Conservation (phyloP, 345 rosid species). For the Rhodamnia argentea region DNA sequence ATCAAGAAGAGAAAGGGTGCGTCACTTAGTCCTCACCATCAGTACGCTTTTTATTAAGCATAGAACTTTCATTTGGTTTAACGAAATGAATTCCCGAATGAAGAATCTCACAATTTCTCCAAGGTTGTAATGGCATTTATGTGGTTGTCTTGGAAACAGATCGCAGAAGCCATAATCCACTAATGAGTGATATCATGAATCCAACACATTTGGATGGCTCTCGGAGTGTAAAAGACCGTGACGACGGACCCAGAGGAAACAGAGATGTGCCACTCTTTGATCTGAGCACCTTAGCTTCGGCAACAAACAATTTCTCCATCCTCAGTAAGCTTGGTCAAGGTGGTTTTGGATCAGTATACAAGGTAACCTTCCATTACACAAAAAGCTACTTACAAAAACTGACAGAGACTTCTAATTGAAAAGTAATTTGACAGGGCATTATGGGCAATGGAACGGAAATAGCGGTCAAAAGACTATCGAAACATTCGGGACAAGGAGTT, state of each 20-base stretch:
- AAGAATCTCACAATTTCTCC: not conserved
- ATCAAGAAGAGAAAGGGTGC: not conserved
- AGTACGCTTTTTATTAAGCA: not conserved
- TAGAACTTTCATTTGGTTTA: not conserved
- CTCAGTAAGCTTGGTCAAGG: slow-evolving; percentile 21
- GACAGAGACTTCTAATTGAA: not conserved
- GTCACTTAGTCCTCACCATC: not conserved
- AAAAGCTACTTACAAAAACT: not conserved
- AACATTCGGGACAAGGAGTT: slow-evolving; percentile 28
- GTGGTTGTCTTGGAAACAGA: not conserved
- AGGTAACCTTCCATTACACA: slow-evolving; percentile 9
- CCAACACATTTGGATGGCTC: not conserved
- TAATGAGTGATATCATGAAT: not conserved
- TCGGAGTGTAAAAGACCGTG: not conserved
- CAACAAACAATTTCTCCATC: slow-evolving; percentile 20
- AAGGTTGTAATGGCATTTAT: not conserved
- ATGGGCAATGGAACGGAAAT: slow-evolving; percentile 12
- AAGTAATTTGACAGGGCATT: slow-evolving; percentile 13
- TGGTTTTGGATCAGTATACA: slow-evolving; percentile 30
- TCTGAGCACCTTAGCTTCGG: slow-evolving; percentile 6
- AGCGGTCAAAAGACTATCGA: slow-evolving; percentile 26
- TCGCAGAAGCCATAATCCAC: not conserved
- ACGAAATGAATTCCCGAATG: not conserved
- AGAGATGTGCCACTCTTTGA: slow-evolving; percentile 16
- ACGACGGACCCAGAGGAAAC: not conserved